A percentile compares a stretch with the other conserved stretches of the same genome.
These are phyloP conservation scores for Boletellus ananas DNA, from an alignment of 768 basidiomycete genomes.

Conservation along the genomic window DNA sequence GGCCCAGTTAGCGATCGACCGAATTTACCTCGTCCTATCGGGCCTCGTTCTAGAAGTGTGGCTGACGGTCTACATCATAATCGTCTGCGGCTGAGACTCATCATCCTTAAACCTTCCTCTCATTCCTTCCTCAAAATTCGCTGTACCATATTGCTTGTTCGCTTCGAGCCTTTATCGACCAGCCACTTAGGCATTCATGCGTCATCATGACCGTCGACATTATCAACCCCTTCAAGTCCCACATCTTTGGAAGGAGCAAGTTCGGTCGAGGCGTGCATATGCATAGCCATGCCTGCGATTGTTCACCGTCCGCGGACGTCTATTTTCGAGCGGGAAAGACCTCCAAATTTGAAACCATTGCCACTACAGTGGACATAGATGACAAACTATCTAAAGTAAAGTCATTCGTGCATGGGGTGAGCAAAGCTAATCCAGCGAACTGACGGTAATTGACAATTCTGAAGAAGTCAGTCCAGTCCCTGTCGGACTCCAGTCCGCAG, in stretches of 20 bases:
- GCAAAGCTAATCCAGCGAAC: neutral
- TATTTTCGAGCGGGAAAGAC: neutral
- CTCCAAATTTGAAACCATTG: constrained; percentile 7
- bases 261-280: neutral
- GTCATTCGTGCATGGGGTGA: constrained; percentile 7
- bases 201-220: constrained; percentile 11
- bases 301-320: neutral
- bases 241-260: constrained; percentile 4
- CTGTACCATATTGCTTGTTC: constrained; percentile 1
- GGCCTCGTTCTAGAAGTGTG: neutral
- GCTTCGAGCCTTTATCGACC: neutral
- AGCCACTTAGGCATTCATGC: neutral
- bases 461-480: neutral
- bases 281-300: neutral
- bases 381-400: neutral
- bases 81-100: constrained; percentile 5
- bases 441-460: neutral
- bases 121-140: neutral
- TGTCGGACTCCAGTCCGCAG: neutral
- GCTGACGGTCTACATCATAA: constrained; percentile 14
- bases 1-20: neutral
- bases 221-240: constrained; percentile 13
- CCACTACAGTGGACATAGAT: neutral
- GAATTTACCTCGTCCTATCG: no score
- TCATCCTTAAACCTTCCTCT: neutral